Evolutionary conservation across 1,284 basidiomycete genomes (phyloP).

Genomic region (Uromyces viciae-fabae): DNA sequence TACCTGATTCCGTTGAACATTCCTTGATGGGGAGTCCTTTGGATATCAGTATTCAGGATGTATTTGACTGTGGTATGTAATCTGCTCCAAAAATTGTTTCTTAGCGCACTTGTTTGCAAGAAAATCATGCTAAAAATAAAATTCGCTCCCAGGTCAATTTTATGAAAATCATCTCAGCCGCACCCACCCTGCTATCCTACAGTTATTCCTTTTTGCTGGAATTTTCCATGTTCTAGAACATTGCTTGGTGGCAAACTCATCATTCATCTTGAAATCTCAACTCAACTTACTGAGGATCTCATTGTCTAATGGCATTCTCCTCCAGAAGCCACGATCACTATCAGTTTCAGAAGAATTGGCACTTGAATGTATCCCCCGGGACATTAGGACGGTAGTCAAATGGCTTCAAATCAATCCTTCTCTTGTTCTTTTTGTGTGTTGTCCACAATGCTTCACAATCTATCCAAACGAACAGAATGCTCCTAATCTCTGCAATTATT

Average conservation of each 20-base stretch:
- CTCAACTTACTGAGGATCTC: not conserved
- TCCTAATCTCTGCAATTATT: not conserved
- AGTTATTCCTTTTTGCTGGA: not conserved
- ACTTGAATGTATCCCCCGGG: not conserved
- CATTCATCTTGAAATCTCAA: conserved; percentile 29
- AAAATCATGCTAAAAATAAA: not conserved
- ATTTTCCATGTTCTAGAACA: conserved; percentile 20
- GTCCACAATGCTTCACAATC: not conserved
- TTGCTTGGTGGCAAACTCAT: not conserved
- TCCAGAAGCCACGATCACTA: not conserved
- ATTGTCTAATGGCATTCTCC: not conserved
- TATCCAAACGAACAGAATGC: not conserved
- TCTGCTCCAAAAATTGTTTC: not conserved
- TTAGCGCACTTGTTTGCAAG: not conserved
- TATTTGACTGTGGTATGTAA: conserved; percentile 14
- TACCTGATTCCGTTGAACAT: not conserved
- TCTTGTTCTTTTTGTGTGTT: not conserved
- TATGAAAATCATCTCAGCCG: not conserved
- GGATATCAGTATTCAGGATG: not conserved
- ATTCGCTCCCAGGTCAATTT: not conserved
- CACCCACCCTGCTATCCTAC: not conserved
- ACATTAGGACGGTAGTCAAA: not conserved
- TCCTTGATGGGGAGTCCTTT: not conserved
- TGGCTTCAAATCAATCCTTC: conserved; percentile 19
- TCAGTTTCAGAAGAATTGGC: not conserved